These are phyloP conservation scores for Ustilago lituana DNA, from an alignment of 1,284 basidiomycete genomes.

Conservation along the genomic window DNA sequence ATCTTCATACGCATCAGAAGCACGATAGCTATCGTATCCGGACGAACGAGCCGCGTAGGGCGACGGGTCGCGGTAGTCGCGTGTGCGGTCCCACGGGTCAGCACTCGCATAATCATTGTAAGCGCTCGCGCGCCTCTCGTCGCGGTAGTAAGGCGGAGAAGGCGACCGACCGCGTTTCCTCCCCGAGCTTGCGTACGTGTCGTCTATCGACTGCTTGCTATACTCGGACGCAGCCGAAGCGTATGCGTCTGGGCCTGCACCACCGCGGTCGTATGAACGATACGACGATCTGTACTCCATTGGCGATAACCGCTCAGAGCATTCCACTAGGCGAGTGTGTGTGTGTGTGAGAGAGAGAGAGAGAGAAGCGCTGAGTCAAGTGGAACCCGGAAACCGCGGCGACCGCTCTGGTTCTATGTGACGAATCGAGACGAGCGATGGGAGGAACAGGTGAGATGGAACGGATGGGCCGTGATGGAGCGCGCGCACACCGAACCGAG, in stretches of 20 bases:
- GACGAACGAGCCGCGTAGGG: slow-evolving; percentile 28
- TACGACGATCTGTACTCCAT: slow-evolving; percentile 50
- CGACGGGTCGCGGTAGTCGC: slow-evolving; percentile 37
- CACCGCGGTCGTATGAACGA: slow-evolving; percentile 35
- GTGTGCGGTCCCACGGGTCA: slow-evolving; percentile 44
- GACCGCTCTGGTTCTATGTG: too few relatives aligned
- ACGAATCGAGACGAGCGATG: too few relatives aligned
- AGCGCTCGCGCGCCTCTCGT: slow-evolving; percentile 20
- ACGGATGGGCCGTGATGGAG: too few relatives aligned
- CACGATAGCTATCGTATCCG: slow-evolving; percentile 35
- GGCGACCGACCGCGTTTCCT: slow-evolving; percentile 50
- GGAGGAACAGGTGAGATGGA: background rate
- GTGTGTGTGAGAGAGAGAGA: too few relatives aligned
- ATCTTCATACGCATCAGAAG: slow-evolving; percentile 35
- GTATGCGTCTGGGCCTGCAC: slow-evolving; percentile 14
- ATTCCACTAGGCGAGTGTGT: too few relatives aligned
- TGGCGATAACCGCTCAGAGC: background rate
- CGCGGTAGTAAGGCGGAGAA: slow-evolving; percentile 34
- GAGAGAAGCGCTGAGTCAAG: too few relatives aligned
- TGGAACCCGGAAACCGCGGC: too few relatives aligned
- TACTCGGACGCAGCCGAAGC: slow-evolving; percentile 3
- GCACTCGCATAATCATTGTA: slow-evolving; percentile 32
- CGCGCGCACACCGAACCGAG: too few relatives aligned
- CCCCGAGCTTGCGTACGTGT: slow-evolving; percentile 39
- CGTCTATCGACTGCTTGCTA: slow-evolving; percentile 27